Evolutionary conservation across 495 filamentous ascomycete species (phyloP).

Genomic region (Penicillium argentinense): DNA sequence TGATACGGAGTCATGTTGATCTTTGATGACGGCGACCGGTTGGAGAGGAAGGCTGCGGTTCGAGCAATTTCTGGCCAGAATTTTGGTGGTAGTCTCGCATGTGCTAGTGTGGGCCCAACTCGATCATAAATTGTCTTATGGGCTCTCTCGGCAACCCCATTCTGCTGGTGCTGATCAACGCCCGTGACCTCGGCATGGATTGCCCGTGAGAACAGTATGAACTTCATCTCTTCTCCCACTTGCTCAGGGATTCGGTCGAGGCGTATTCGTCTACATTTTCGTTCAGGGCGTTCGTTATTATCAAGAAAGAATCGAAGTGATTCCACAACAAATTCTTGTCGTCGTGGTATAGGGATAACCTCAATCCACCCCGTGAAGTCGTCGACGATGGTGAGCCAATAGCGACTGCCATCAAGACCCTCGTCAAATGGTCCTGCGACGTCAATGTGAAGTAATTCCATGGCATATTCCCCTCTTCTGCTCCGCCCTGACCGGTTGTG

Average conservation of each 20-base stretch:
- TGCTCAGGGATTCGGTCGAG: slow-evolving; percentile 18
- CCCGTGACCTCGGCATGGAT: slow-evolving; percentile 18
- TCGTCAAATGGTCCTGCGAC: slow-evolving; percentile 20
- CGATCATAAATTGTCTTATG: slow-evolving; percentile 21
- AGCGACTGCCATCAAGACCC: slow-evolving; percentile 19
- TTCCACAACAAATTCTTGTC: slow-evolving; percentile 14
- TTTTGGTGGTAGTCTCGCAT: slow-evolving; percentile 16
- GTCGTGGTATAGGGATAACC: slow-evolving; percentile 13
- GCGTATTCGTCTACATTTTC: slow-evolving; percentile 21
- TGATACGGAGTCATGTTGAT: slow-evolving; percentile 27
- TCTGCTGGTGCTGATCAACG: slow-evolving; percentile 21
- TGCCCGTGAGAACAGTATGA: slow-evolving; percentile 15
- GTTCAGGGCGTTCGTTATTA: slow-evolving; percentile 19
- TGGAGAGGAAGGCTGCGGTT: slow-evolving; percentile 22
- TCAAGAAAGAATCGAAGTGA: slow-evolving; percentile 19
- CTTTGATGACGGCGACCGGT: slow-evolving; percentile 19
- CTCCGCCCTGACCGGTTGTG: slow-evolving; percentile 4
- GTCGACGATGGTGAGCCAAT: slow-evolving; percentile 25
- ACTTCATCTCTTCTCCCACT: slow-evolving; percentile 24
- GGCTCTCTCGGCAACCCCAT: slow-evolving; percentile 23
- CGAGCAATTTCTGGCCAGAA: slow-evolving; percentile 23
- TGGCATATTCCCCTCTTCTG: slow-evolving; percentile 19
- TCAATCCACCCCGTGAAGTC: slow-evolving; percentile 20
- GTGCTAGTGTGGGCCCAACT: slow-evolving; percentile 13
- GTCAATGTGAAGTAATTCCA: slow-evolving; percentile 24